Evolutionary conservation across 192 early-diverging fungal genomes (phyloP).

Genomic region (Pilaira anomala): DNA sequence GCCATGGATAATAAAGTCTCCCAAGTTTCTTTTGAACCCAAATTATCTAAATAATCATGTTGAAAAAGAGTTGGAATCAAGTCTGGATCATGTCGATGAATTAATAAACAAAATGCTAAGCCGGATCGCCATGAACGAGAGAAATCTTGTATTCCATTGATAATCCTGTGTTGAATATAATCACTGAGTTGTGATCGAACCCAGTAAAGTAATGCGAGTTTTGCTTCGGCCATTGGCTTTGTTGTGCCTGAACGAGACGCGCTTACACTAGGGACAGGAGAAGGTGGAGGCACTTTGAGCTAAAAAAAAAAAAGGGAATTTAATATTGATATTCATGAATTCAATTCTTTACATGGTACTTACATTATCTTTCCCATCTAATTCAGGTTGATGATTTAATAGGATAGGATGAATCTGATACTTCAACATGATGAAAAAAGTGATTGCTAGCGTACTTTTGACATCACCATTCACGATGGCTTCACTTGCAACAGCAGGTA

Average conservation of each 20-base stretch:
- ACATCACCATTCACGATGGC: slow-evolving; percentile 75
- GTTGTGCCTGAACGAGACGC: slow-evolving; percentile 10
- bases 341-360: not conserved
- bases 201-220: slow-evolving; percentile 48
- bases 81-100: slow-evolving; percentile 27
- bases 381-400: too few relatives aligned
- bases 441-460: slow-evolving; percentile 57
- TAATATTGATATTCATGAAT: not conserved
- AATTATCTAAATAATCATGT: slow-evolving; percentile 25
- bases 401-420: slow-evolving; percentile 41
- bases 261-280: slow-evolving; percentile 6
- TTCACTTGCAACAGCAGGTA: slow-evolving; percentile 73
- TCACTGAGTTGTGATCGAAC: slow-evolving; percentile 47
- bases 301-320: not conserved
- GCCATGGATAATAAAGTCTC: slow-evolving; percentile 32
- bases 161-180: slow-evolving; percentile 38
- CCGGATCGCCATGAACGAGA: slow-evolving; percentile 51
- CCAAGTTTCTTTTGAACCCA: slow-evolving; percentile 36
- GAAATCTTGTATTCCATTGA: slow-evolving; percentile 48
- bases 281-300: slow-evolving; percentile 4
- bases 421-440: slow-evolving; percentile 52
- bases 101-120: slow-evolving; percentile 48
- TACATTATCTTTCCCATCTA: slow-evolving; percentile 2
- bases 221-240: slow-evolving; percentile 34
- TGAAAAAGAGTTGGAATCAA: slow-evolving; percentile 10